phyloP scores from a whole-genome alignment of 345 rosid species.

The Eucalyptus virginea region DNA sequence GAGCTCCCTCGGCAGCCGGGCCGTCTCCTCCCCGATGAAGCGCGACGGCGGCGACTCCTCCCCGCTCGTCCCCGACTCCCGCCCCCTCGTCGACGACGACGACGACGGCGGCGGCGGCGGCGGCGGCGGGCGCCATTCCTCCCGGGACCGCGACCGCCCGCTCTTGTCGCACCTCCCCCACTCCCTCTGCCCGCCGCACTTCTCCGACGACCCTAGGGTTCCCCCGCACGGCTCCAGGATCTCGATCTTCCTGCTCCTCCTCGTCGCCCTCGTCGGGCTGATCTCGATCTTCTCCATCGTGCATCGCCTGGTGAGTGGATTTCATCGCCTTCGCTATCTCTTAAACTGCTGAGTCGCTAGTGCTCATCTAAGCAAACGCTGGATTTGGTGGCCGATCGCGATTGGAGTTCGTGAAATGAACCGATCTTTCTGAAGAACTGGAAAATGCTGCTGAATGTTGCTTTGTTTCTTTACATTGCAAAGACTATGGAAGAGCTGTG shows the following conservation, averaged over 20 bases:
- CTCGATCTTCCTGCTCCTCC: conserved; percentile 33
- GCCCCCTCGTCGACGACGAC: conserved; percentile 31
- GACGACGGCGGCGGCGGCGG: conserved; percentile 37
- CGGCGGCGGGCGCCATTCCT: conserved; percentile 42
- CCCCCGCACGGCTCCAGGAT: conserved; percentile 45
- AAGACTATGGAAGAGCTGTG: not conserved
- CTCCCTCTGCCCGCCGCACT: conserved; percentile 21
- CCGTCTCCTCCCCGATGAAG: conserved; percentile 74
- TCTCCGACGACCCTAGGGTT: conserved; percentile 76
- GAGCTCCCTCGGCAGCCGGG: conserved; percentile 77
- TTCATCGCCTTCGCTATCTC: not conserved
- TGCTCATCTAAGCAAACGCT: not conserved
- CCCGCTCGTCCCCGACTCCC: conserved; percentile 57
- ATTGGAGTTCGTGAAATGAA: not conserved
- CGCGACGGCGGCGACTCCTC: conserved; percentile 81
- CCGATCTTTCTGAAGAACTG: not conserved
- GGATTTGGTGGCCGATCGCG: not conserved
- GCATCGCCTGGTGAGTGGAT: conserved; percentile 47
- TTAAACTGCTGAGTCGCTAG: not conserved
- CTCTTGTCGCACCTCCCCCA: conserved; percentile 35
- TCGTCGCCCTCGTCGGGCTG: conserved; percentile 44
- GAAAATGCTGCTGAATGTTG: not conserved
- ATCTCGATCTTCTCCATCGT: conserved; percentile 60
- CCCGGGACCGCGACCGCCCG: conserved; percentile 79
- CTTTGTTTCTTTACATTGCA: not conserved